phyloP scores from a whole-genome alignment of 495 filamentous ascomycete genomes.

The Penicillium pancosmium region DNA sequence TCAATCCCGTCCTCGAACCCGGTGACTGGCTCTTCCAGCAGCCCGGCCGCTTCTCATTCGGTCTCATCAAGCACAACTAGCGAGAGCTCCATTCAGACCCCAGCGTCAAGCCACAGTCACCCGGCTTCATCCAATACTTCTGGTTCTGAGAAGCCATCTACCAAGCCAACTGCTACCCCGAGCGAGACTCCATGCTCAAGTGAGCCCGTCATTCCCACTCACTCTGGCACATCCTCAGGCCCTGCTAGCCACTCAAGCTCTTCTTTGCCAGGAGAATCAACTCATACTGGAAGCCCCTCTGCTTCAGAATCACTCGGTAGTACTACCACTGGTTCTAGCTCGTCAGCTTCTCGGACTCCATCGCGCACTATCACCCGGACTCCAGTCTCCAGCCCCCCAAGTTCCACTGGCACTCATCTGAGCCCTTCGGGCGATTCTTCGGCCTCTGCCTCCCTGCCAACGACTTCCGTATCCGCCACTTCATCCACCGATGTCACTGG shows the following conservation, averaged over 20 bases:
- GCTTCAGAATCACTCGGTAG: neutral
- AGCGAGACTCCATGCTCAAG: neutral
- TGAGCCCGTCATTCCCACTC: neutral
- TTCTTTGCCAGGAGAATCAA: neutral
- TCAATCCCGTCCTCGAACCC: neutral
- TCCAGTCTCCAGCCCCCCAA: neutral
- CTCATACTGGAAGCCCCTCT: conserved; percentile 5
- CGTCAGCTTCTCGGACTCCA: neutral
- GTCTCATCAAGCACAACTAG: neutral
- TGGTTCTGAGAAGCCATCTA: neutral
- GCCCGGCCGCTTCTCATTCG: conserved; percentile 10
- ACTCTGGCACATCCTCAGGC: conserved; percentile 6
- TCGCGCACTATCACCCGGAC: neutral
- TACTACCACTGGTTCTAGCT: conserved; percentile 1
- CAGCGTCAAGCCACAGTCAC: neutral
- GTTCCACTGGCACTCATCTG: neutral
- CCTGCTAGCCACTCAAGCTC: conserved; percentile 9
- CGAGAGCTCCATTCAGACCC: neutral
- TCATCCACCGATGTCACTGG: neutral
- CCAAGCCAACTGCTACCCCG: neutral
- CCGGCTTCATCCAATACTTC: conserved; percentile 13
- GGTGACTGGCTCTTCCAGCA: neutral
- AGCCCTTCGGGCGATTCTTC: neutral
- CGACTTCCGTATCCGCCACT: neutral
- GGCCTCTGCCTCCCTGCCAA: neutral